Percentiles rank a stretch among this genome's conserved stretches.
Conservation (phyloP, 305 asterid species). For the Fraxinus baroniana region DNA sequence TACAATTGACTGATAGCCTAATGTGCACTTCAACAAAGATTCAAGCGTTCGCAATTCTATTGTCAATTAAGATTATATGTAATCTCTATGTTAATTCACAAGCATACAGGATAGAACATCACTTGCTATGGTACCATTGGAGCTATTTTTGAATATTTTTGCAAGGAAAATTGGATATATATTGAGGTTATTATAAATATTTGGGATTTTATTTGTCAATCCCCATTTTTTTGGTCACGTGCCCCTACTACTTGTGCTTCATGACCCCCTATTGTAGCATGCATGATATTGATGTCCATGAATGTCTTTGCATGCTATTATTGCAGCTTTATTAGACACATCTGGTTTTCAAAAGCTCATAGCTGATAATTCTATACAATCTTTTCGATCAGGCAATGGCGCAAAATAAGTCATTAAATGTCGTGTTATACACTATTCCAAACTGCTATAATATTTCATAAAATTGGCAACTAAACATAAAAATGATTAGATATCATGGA, state of each 20-base stretch:
- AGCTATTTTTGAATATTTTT: neutral
- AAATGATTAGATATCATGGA: neutral
- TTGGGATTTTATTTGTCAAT: neutral
- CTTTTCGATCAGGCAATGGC: neutral
- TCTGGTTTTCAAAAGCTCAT: neutral
- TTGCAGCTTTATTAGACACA: neutral
- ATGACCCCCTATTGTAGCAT: neutral
- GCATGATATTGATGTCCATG: neutral
- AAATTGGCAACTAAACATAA: neutral
- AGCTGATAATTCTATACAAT: neutral
- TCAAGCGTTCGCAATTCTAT: neutral
- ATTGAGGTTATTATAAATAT: neutral
- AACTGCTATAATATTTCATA: neutral
- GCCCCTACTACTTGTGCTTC: neutral
- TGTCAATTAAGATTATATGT: neutral
- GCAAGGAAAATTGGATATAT: neutral
- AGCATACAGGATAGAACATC: neutral
- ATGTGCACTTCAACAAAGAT: neutral
- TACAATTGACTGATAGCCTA: conserved; percentile 43
- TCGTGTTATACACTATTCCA: neutral
- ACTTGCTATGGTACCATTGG: neutral
- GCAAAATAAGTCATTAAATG: neutral
- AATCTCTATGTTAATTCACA: neutral
- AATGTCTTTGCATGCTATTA: neutral
- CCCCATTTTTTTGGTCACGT: neutral